A percentile compares a stretch with the other conserved stretches of the same genome.
Evolutionary conservation across 2,329 filamentous ascomycete genomes (phyloP).

Genomic region (Aureobasidium leucospermi): DNA sequence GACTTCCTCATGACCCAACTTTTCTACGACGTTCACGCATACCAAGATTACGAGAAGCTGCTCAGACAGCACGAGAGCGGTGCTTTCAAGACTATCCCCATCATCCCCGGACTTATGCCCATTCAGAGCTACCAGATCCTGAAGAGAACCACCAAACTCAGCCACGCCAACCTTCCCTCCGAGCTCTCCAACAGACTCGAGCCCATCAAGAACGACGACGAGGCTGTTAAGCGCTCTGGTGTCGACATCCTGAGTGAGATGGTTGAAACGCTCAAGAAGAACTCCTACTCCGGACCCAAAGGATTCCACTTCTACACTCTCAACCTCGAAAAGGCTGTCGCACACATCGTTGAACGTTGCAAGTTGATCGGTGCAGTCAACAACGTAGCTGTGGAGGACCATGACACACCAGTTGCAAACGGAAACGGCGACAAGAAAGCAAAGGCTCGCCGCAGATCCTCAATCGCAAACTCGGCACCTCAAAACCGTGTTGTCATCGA

Average conservation of each 20-base stretch:
- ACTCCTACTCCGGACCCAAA: constrained; percentile 50
- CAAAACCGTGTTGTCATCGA: constrained; percentile 78
- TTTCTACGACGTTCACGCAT: constrained; percentile 85
- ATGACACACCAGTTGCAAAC: constrained; percentile 22
- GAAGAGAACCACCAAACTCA: constrained; percentile 86
- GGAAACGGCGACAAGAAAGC: constrained; percentile 21
- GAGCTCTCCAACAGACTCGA: constrained; percentile 64
- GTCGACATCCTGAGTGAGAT: constrained; percentile 80
- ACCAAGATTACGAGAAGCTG: constrained; percentile 68
- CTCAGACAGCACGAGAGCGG: constrained; percentile 77
- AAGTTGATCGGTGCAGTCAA: constrained; percentile 62
- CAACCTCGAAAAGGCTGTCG: constrained; percentile 92
- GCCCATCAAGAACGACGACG: constrained; percentile 68
- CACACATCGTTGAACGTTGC: constrained; percentile 81
- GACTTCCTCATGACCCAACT: constrained; percentile 99
- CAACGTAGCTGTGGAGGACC: constrained; percentile 37
- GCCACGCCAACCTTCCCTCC: constrained; percentile 74
- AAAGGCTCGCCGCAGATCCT: constrained; percentile 53
- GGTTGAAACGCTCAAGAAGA: constrained; percentile 67
- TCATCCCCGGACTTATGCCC: constrained; percentile 94
- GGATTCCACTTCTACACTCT: constrained; percentile 98
- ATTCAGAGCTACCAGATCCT: constrained; percentile 97
- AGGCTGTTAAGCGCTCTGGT: constrained; percentile 70
- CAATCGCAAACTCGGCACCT: constrained; percentile 74
- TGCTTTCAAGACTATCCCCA: constrained; percentile 75